Evolutionary conservation across 148 eudicot genomes (phyloP).

Genomic region (Agrostemma githago): DNA sequence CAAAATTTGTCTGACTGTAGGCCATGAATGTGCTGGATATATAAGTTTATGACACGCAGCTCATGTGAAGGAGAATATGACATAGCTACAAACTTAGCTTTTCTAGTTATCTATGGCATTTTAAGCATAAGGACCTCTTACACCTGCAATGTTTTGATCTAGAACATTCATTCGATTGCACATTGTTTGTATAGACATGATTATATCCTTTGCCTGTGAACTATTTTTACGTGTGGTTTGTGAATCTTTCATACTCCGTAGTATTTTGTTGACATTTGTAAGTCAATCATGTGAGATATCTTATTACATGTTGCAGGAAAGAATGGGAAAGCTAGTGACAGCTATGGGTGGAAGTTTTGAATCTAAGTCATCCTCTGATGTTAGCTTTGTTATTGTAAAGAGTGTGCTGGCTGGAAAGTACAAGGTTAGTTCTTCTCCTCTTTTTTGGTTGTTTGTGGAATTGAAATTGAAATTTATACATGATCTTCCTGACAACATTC

Average conservation of each 20-base stretch:
- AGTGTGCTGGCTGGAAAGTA: constrained; percentile 85
- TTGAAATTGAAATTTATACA: neutral
- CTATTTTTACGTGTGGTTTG: neutral
- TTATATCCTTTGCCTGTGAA: neutral
- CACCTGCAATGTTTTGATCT: too few species aligned
- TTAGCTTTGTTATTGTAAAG: constrained; percentile 87
- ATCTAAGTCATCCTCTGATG: constrained; percentile 62
- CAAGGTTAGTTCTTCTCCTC: constrained; percentile 46
- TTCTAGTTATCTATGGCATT: too few species aligned
- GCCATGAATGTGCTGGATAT: neutral
- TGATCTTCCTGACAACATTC: neutral
- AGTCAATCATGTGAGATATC: neutral
- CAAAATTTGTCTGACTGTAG: neutral
- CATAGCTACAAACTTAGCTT: neutral
- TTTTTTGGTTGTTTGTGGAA: constrained; percentile 1
- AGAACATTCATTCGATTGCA: too few species aligned
- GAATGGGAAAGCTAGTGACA: constrained; percentile 61
- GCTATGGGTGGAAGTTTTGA: constrained; percentile 85
- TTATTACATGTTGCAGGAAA: constrained; percentile 47
- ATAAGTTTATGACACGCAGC: neutral
- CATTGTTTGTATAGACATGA: constrained; percentile 1
- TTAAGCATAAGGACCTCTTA: too few species aligned
- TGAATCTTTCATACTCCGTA: neutral
- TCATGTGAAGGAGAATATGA: neutral
- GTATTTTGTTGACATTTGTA: neutral